Base-by-base conservation (phyloP, 106 monocot species). In the Allium cepa region DNA sequence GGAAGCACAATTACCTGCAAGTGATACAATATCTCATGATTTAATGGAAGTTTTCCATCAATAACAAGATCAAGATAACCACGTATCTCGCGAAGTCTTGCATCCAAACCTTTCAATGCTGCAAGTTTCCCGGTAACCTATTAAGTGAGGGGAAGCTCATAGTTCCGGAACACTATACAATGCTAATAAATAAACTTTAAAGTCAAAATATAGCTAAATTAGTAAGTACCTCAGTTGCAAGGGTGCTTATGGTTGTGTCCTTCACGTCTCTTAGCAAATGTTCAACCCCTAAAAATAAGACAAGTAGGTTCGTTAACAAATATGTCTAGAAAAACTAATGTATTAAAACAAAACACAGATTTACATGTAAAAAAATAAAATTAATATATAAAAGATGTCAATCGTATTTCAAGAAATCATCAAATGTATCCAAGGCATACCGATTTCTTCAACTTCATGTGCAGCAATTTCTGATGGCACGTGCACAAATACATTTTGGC, bases 401-500 rank as follows among this genome's bases (percentile, higher is more conserved):
- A 13, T 63, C n/a, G 17, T 22, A 16, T 27, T 16, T 48, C 49
- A 9, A 13, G 27, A 0, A 67, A 28, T 12, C 11, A 65, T 49
- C 17, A 47, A 67, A 67, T 26, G n/a, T 3, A 14, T 46, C 57
- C 57, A 46, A 59, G 36, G 11, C 71, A 45, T 82, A 99, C 99
- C 99, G 60, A 99, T 99, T 81, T 99, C 99, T 67, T 99, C 99
- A 69, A 99, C 99, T 79, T 99, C 99, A 81, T 99, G 99, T 16
- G 99, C 99, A 79, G 99, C 99, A 81, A 99, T 99, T 85, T 99
- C 93, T 50, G 99, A 93, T 73, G 85, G 90, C 49, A 99, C 68
- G 26, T 99, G 99, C 26, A 99, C 93, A 85, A 99, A 99, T 11
- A 99, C 85, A 77, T 90, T 99, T 46, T 69, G 68, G 46, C 68